phyloP scores from a whole-genome alignment of 331 rosid species.

The Rhamnella rubrinervis region DNA sequence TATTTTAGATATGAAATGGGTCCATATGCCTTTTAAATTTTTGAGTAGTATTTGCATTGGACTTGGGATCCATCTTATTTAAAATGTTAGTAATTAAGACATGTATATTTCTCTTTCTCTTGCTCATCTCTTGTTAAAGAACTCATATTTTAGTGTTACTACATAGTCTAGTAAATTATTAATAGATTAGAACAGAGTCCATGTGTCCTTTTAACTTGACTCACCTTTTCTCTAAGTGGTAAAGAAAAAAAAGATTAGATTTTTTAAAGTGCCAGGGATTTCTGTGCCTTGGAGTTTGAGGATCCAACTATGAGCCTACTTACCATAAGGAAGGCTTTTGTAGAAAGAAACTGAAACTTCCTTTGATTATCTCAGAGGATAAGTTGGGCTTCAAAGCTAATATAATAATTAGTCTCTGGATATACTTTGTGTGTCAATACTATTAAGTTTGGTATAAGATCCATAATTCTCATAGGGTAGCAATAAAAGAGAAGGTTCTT shows the following conservation, averaged over 20 bases:
- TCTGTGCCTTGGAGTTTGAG: conserved; percentile 1
- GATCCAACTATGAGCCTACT: background rate
- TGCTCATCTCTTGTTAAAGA: no score
- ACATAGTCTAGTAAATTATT: no score
- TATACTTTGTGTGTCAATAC: background rate
- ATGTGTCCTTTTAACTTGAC: background rate
- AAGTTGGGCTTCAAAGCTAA: background rate
- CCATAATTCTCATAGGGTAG: background rate
- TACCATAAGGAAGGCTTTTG: background rate
- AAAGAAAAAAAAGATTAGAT: background rate
- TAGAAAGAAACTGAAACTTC: background rate
- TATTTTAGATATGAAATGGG: no score
- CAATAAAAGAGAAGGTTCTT: background rate
- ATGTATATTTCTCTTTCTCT: no score
- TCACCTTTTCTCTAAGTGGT: conserved; percentile 1
- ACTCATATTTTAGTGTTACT: no score
- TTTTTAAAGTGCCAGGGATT: background rate
- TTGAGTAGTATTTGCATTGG: no score
- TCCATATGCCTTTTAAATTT: no score
- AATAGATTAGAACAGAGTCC: background rate
- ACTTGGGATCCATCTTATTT: no score
- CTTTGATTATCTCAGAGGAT: background rate
- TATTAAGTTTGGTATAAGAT: background rate
- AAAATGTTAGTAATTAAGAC: no score
- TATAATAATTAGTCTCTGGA: background rate